These are phyloP conservation scores for Umbelopsis vinacea DNA, from an alignment of 192 early-diverging fungal genomes.

Conservation along the genomic window DNA sequence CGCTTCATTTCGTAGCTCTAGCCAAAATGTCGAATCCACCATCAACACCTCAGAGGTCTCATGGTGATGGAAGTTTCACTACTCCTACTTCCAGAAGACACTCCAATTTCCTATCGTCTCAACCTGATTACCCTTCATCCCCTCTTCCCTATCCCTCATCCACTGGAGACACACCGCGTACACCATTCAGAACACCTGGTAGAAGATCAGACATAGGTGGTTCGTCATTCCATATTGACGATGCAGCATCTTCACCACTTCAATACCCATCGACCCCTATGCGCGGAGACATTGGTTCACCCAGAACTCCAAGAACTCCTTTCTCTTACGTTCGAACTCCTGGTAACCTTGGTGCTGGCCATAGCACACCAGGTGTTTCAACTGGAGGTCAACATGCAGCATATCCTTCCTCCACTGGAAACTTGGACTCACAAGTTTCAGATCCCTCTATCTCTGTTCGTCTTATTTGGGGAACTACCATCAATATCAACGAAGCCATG, in stretches of 20 bases:
- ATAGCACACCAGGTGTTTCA: not conserved
- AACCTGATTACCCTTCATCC: slow-evolving; percentile 30
- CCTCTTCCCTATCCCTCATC: slow-evolving; percentile 15
- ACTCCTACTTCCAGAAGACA: slow-evolving; percentile 20
- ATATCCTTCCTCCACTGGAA: slow-evolving; percentile 16
- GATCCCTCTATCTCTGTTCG: slow-evolving; percentile 50
- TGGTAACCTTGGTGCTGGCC: not conserved
- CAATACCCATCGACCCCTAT: slow-evolving; percentile 37
- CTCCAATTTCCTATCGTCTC: slow-evolving; percentile 24
- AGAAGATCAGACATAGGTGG: slow-evolving; percentile 32
- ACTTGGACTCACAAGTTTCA: slow-evolving; percentile 34
- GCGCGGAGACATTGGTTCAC: slow-evolving; percentile 28
- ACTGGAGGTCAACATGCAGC: slow-evolving; percentile 8
- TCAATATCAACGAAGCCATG: slow-evolving; percentile 87
- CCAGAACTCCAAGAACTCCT: slow-evolving; percentile 31
- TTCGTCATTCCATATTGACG: slow-evolving; percentile 27
- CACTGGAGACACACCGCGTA: slow-evolving; percentile 25
- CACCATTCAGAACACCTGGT: slow-evolving; percentile 20
- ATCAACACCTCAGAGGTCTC: slow-evolving; percentile 9
- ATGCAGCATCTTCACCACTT: slow-evolving; percentile 32
- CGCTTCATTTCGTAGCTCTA: not conserved
- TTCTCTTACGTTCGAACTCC: slow-evolving; percentile 40
- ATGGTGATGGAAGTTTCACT: slow-evolving; percentile 2
- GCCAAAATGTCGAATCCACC: slow-evolving; percentile 17
- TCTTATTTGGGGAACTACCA: slow-evolving; percentile 93